Evolutionary conservation across 2,329 filamentous ascomycete genomes (phyloP).

Genomic region (Cladophialophora chaetospira): DNA sequence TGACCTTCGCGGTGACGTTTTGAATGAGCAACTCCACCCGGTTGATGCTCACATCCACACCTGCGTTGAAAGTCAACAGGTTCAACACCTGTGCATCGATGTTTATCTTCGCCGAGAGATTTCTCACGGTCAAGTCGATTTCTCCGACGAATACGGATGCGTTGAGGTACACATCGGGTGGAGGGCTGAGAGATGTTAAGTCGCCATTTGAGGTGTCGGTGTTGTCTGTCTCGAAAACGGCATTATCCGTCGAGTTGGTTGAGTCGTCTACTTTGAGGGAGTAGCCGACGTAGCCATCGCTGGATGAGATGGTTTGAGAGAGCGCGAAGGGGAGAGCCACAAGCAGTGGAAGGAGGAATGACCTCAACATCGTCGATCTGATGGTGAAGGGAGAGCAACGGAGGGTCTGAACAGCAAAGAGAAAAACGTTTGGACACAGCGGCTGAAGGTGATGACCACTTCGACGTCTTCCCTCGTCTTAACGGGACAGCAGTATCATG

Average conservation of each 20-base stretch:
- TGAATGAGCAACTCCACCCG: slow-evolving; percentile 59
- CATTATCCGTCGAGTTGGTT: slow-evolving; percentile 26
- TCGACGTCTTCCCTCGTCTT: too few species aligned
- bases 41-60: slow-evolving; percentile 61
- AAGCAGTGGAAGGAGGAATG: background rate
- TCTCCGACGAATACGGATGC: slow-evolving; percentile 60
- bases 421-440: too few species aligned
- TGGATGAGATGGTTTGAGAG: slow-evolving; percentile 16
- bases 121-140: slow-evolving; percentile 61
- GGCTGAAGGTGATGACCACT: too few species aligned
- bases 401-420: too few species aligned
- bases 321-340: background rate
- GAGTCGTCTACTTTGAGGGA: slow-evolving; percentile 52
- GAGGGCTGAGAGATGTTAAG: slow-evolving; percentile 37
- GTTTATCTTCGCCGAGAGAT: slow-evolving; percentile 63
- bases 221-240: slow-evolving; percentile 58
- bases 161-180: slow-evolving; percentile 63
- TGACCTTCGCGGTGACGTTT: slow-evolving; percentile 60
- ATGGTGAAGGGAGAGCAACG: too few species aligned
- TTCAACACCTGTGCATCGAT: slow-evolving; percentile 61
- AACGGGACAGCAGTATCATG: too few species aligned
- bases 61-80: slow-evolving; percentile 62
- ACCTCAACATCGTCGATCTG: too few species aligned
- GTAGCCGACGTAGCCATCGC: slow-evolving; percentile 59
- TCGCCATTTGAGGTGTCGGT: slow-evolving; percentile 48